phyloP scores from a whole-genome alignment of 2,329 filamentous ascomycete species.

The Capronia epimyces region DNA sequence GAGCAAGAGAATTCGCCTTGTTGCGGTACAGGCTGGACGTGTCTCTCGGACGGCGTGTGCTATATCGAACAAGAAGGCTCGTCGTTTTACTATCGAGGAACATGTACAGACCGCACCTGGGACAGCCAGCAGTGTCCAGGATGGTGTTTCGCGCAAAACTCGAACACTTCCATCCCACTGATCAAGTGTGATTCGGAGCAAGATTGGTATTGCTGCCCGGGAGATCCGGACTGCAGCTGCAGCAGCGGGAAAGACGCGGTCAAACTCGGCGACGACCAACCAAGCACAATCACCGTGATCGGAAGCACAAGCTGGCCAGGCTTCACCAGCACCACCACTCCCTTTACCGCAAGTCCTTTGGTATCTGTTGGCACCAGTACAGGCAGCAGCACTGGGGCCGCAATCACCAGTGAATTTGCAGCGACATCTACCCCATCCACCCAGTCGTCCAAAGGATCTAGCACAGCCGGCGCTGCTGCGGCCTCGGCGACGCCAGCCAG shows the following conservation, averaged over 20 bases:
- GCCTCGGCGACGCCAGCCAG: slow-evolving; percentile 1
- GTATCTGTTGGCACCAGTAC: slow-evolving; percentile 9
- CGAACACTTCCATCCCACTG: slow-evolving; percentile 10
- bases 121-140: slow-evolving; percentile 14
- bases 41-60: slow-evolving; percentile 14
- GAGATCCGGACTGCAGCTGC: slow-evolving; percentile 7
- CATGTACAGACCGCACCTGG: slow-evolving; percentile 17
- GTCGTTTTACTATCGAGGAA: slow-evolving; percentile 12
- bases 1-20: slow-evolving; percentile 17
- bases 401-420: not conserved
- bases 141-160: slow-evolving; percentile 18
- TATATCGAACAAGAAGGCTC: slow-evolving; percentile 1
- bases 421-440: slow-evolving; percentile 2
- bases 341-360: slow-evolving; percentile 6
- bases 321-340: slow-evolving; percentile 7
- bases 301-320: slow-evolving; percentile 20
- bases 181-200: slow-evolving; percentile 6
- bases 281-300: slow-evolving; percentile 12
- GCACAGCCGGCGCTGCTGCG: not conserved
- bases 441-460: not conserved
- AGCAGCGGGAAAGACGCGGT: slow-evolving; percentile 12
- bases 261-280: slow-evolving; percentile 10
- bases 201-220: slow-evolving; percentile 13
- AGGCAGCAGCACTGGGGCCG: not conserved
- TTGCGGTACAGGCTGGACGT: slow-evolving; percentile 14